Base-by-base conservation (phyloP, 2,329 filamentous ascomycete species). In the Ciborinia camelliae region DNA sequence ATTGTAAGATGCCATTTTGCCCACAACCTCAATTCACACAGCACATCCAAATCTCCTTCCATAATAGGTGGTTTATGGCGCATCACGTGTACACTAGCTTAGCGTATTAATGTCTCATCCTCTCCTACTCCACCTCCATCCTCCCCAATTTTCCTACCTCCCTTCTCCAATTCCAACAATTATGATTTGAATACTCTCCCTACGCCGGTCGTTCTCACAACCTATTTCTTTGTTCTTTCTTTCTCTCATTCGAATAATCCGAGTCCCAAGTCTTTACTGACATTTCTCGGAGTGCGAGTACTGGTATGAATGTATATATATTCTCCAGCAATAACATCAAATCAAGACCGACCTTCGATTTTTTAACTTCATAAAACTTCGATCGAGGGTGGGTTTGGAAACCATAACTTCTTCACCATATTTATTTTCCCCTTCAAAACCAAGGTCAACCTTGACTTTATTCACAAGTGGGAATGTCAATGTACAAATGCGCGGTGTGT, bases 321-420 rank as follows among this genome's bases (percentile, higher is more conserved):
- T 37, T 18, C 41, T 41, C 6, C 18, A 18, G n/a, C 20, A 50
- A 12, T 45, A 37, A 37, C 35, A 37, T 0, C 8, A n/a, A n/a
- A n/a, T n/a, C n/a, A n/a, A n/a, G n/a, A n/a, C n/a, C n/a, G n/a
- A n/a, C n/a, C n/a, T n/a, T n/a, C n/a, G n/a, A n/a, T n/a, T n/a
- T 28, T 10, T 30, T 4, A 10, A 6, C 0, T 23, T 39, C 23
- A 18, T n/a, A n/a, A 6, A 10, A 4, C 18, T 12, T 39, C 32
- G 35, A 2, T 12, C 4, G 1, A 57, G 20, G 3, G 52, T 39
- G n/a, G 53, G 43, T 47, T 63, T 63, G 1, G 62, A 52, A n/a
- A 63, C 62, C 62, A 63, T 58, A 10, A 63, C 23, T 26, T 32
- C 6, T 37, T 58, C 62, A 26, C 58, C 62, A 9, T n/a, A n/a